Percentiles rank a stretch among this genome's conserved stretches.
Conservation (phyloP, 2,329 filamentous ascomycete genomes). For the Hirsutella thompsonii region DNA sequence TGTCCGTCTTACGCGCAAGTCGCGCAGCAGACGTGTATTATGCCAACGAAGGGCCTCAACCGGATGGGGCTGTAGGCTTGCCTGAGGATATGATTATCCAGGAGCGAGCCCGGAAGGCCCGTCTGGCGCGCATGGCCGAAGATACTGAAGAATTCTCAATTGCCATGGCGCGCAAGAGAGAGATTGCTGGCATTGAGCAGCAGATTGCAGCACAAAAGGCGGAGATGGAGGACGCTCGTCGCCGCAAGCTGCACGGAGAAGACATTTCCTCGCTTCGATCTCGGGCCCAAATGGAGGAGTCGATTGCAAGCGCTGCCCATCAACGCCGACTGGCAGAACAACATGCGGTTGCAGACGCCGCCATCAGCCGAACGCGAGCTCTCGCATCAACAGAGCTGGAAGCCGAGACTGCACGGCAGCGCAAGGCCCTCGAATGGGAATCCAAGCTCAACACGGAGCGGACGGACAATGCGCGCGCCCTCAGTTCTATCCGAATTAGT, state of each 20-base stretch:
- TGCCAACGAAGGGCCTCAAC: slow-evolving; percentile 38
- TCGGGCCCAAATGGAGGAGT: slow-evolving; percentile 33
- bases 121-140: slow-evolving; percentile 28
- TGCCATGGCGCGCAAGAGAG: slow-evolving; percentile 33
- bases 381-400: slow-evolving; percentile 34
- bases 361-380: slow-evolving; percentile 27
- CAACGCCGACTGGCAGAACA: slow-evolving; percentile 30
- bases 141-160: slow-evolving; percentile 36
- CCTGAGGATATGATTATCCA: slow-evolving; percentile 34
- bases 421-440: slow-evolving; percentile 36
- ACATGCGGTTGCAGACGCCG: slow-evolving; percentile 30
- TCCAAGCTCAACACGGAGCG: slow-evolving; percentile 29
- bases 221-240: slow-evolving; percentile 38
- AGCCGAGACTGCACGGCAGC: slow-evolving; percentile 28
- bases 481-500: slow-evolving; percentile 33
- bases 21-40: slow-evolving; percentile 41
- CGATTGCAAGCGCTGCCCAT: slow-evolving; percentile 17
- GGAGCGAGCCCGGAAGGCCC: slow-evolving; percentile 36
- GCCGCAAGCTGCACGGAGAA: slow-evolving; percentile 29
- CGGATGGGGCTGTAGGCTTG: slow-evolving; percentile 37
- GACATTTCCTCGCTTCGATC: slow-evolving; percentile 30
- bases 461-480: slow-evolving; percentile 33
- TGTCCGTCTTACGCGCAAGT: slow-evolving; percentile 36
- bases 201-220: slow-evolving; percentile 35
- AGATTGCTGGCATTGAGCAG: slow-evolving; percentile 37